Evolutionary conservation across 768 basidiomycete genomes (phyloP).

Genomic region (Mycena capillaripes): DNA sequence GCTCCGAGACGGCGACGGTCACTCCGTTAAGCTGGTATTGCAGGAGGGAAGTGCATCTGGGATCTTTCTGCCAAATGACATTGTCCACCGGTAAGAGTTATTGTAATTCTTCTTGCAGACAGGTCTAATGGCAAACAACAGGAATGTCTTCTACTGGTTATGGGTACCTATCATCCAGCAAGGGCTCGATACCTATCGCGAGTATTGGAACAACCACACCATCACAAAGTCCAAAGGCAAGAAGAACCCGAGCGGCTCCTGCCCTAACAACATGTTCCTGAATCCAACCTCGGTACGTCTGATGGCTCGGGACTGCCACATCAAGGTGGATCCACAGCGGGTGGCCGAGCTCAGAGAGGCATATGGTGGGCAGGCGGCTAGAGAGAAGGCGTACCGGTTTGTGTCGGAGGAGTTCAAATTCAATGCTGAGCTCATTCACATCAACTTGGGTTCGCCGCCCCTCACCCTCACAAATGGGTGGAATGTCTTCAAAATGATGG

Average conservation of each 20-base stretch:
- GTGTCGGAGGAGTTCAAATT: conserved; percentile 1
- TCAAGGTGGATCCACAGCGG: background rate
- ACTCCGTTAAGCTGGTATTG: background rate
- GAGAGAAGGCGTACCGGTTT: background rate
- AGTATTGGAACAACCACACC: conserved; percentile 14
- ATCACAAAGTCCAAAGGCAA: background rate
- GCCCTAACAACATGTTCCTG: conserved; percentile 5
- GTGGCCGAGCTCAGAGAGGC: background rate
- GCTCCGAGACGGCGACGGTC: background rate
- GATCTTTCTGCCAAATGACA: background rate
- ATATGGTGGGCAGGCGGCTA: background rate
- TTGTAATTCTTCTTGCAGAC: background rate
- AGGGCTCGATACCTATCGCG: background rate
- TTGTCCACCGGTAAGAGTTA: background rate
- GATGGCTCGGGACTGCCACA: background rate
- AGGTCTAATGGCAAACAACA: background rate
- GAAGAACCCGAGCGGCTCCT: background rate
- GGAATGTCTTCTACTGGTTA: background rate
- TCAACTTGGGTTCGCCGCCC: background rate
- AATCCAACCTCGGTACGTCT: background rate
- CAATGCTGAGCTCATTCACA: background rate
- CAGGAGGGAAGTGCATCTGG: background rate
- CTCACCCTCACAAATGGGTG: background rate
- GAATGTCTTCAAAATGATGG: background rate
- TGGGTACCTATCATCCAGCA: conserved; percentile 1